Evolutionary conservation across 805 yeast genomes (phyloP).

Genomic region (Millerago galiae): DNA sequence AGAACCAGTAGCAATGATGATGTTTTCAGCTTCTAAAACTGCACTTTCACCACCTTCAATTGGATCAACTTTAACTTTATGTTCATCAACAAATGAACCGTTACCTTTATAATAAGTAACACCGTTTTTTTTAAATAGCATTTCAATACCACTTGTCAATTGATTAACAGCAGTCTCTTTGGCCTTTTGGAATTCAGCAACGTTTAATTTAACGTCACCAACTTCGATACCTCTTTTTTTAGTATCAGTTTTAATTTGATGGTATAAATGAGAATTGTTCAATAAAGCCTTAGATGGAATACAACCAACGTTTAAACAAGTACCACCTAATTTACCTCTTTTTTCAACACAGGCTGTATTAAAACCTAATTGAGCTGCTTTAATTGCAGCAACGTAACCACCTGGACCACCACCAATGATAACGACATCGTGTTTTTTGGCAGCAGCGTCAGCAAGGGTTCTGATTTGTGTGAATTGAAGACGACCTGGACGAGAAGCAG

Average conservation of each 20-base stretch:
- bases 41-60: conserved; percentile 78
- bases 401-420: conserved; percentile 99
- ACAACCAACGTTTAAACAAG: conserved; percentile 98
- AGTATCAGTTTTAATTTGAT: conserved; percentile 81
- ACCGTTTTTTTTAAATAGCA: conserved; percentile 91
- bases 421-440: conserved; percentile 74
- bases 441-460: conserved; percentile 11
- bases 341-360: conserved; percentile 96
- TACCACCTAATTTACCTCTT: conserved; percentile 95
- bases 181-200: conserved; percentile 78
- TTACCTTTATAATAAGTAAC: conserved; percentile 91
- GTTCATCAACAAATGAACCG: conserved; percentile 82
- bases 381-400: conserved; percentile 98
- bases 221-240: conserved; percentile 87
- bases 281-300: conserved; percentile 95
- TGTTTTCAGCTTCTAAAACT: conserved; percentile 71
- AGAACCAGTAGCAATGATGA: conserved; percentile 97
- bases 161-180: conserved; percentile 87
- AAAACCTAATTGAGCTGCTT: conserved; percentile 93
- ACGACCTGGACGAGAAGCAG: conserved; percentile 11
- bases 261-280: conserved; percentile 91
- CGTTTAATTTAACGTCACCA: conserved; percentile 66
- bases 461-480: conserved; percentile 7
- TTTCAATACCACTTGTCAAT: conserved; percentile 89
- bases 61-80: conserved; percentile 73